phyloP scores from a whole-genome alignment of 148 eudicot genomes.

The Vaccinium darrowii region DNA sequence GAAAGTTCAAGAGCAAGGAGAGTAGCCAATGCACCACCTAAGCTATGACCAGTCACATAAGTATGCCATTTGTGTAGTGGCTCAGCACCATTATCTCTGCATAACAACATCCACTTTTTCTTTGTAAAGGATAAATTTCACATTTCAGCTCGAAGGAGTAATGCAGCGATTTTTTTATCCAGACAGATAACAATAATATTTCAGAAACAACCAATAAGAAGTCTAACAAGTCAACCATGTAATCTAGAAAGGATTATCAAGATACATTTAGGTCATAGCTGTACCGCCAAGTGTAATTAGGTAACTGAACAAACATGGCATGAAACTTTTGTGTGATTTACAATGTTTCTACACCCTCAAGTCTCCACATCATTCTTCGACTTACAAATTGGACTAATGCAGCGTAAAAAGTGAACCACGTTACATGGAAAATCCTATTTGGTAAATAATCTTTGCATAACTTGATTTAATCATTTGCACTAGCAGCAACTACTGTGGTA shows the following conservation, averaged over 20 bases:
- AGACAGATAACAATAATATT: neutral
- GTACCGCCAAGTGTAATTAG: neutral
- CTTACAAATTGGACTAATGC: neutral
- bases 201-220: constrained; percentile 4
- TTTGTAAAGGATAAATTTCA: neutral
- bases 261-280: neutral
- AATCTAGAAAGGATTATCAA: neutral
- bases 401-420: neutral
- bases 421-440: neutral
- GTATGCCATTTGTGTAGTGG: constrained; percentile 69
- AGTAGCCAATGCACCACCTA: constrained; percentile 97
- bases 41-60: constrained; percentile 93
- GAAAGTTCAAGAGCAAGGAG: constrained; percentile 94
- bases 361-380: neutral
- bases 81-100: constrained; percentile 59
- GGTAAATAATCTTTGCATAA: neutral
- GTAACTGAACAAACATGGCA: neutral
- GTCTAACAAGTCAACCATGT: neutral
- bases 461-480: neutral
- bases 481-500: neutral
- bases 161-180: neutral
- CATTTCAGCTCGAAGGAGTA: neutral
- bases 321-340: neutral
- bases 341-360: neutral
- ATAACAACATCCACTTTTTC: constrained; percentile 9